Base-by-base conservation (phyloP, 345 rosid genomes). In the Excoecaria cochinchinensis region DNA sequence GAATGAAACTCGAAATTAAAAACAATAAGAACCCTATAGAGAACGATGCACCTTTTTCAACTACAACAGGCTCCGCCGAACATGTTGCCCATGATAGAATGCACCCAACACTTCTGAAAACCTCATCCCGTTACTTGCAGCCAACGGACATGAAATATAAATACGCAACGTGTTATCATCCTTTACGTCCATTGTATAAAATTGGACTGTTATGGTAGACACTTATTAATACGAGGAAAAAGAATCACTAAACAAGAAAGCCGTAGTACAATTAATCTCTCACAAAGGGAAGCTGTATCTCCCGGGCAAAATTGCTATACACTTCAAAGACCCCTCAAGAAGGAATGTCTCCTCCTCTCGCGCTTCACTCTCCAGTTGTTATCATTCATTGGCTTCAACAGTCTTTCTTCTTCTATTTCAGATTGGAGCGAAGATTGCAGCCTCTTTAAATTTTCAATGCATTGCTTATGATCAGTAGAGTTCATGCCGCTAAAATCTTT, bases 391-490 rank as follows among this genome's bases (percentile, higher is more conserved):
- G 89, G 87, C 82, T 89, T 95, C 84, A 80, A 46, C 39, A 79
- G 77, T 51, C 85, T 79, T 67, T 88, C 92, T 4, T 82, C 72
- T 71, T 90, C 94, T 57, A 71, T 76, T 84, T 92, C 93, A 5
- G 88, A 82, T 25, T 81, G 87, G 15, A 95, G 85, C 4, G 83
- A 84, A 8, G 84, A 80, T 78, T 90, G 95, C 84, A 95, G 77
- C 87, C 89, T 79, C 86, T 83, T 90, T 48, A 94, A 81, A 73
- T 88, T 89, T 66, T 89, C 90, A 3, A 80, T 79, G 79, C 97
- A 94, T 81, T 86, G 92, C 71, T 73, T 77, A 74, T 92, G 93
- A 48, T 78, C 80, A 8, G 64, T 68, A 24, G 81, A 77, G 74
- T 66, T 67, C 51, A 55, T 73, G 75, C 72, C 25, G 11, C 77